A percentile compares a stretch with the other conserved stretches of the same genome.
Evolutionary conservation across 768 basidiomycete species (phyloP).

Genomic region (Cystofilobasidium bisporidii): DNA sequence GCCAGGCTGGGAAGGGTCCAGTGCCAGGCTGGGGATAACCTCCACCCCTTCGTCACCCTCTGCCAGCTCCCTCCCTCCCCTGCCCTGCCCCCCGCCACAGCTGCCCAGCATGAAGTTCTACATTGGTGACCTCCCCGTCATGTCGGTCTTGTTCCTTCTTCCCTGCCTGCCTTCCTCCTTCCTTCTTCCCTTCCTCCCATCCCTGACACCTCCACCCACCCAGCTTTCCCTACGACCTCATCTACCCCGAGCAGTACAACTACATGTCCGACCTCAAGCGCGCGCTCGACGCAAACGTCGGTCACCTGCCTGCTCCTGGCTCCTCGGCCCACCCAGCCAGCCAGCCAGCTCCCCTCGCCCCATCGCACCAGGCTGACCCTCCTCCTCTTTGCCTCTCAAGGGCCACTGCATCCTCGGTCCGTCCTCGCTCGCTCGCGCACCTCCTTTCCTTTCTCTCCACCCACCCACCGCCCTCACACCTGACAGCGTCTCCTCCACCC

Average conservation of each 20-base stretch:
- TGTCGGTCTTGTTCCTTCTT: too few species aligned
- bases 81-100: neutral
- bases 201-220: neutral
- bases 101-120: constrained; percentile 60
- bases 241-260: constrained; percentile 77
- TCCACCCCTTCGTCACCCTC: too few species aligned
- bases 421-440: neutral
- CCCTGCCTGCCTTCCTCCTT: constrained; percentile 18
- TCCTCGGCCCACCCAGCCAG: neutral
- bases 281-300: constrained; percentile 84
- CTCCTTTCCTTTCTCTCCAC: neutral
- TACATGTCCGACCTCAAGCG: constrained; percentile 99
- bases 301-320: constrained; percentile 27
- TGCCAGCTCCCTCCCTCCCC: neutral
- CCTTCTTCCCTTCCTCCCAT: neutral
- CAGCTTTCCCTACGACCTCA: constrained; percentile 40
- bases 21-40: too few species aligned
- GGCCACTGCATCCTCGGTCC: constrained; percentile 81
- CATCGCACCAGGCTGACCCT: neutral
- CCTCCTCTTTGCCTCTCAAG: constrained; percentile 41
- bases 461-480: neutral
- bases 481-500: neutral
- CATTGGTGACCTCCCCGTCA: constrained; percentile 61
- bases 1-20: too few species aligned
- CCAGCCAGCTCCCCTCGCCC: too few species aligned